Conservation (phyloP, 306 rosid species). For the Sechiopsis laciniata region DNA sequence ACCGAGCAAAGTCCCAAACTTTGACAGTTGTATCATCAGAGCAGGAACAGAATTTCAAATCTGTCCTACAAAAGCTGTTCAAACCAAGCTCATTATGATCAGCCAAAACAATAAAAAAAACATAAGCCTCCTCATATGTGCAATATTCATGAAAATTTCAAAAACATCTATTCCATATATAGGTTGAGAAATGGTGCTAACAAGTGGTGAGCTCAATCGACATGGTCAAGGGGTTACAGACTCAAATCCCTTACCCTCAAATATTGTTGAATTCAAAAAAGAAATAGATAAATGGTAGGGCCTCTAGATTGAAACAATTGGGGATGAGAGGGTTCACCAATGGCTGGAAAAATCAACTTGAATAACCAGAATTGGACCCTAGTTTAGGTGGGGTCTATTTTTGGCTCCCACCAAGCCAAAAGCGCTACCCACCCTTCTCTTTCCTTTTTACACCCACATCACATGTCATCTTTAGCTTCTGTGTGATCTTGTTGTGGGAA, state of each 20-base stretch:
- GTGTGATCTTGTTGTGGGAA: not conserved
- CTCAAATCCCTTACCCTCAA: too few species aligned
- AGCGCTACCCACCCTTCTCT: not conserved
- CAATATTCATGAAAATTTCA: not conserved
- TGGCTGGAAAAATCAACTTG: constrained; percentile 2
- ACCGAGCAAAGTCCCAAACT: constrained; percentile 98
- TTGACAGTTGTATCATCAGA: constrained; percentile 94
- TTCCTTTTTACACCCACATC: not conserved
- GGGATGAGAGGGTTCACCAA: not conserved
- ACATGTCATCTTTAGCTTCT: not conserved
- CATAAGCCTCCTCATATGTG: not conserved
- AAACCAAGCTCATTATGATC: constrained; percentile 24
- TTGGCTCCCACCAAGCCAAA: not conserved
- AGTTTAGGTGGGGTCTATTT: not conserved
- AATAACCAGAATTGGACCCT: not conserved
- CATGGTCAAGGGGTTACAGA: too few species aligned
- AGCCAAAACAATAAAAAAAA: not conserved
- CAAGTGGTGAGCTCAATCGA: too few species aligned
- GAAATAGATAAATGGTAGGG: not conserved
- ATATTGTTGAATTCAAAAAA: too few species aligned
- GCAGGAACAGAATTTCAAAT: constrained; percentile 95
- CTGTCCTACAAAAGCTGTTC: constrained; percentile 94
- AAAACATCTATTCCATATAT: not conserved
- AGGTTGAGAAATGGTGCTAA: not conserved
- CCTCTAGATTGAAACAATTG: not conserved